phyloP scores from a whole-genome alignment of 2,329 filamentous ascomycete species.

The Penicillium brevicompactum region DNA sequence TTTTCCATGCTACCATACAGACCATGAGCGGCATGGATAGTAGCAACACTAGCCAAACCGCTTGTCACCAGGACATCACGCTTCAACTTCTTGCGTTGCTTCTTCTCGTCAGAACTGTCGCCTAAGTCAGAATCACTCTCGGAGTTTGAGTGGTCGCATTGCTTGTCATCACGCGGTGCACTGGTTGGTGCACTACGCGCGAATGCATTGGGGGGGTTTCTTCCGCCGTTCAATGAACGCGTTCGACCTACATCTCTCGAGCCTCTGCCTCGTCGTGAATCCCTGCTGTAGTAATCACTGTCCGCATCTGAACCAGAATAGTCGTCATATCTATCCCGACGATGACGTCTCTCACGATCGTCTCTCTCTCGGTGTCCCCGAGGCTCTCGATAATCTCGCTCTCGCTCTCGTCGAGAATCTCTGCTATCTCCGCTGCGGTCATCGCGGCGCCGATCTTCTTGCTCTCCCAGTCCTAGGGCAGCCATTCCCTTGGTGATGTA shows the following conservation, averaged over 20 bases:
- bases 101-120: conserved; percentile 64
- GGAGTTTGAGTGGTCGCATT: conserved; percentile 17
- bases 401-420: not conserved
- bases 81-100: conserved; percentile 64
- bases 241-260: conserved; percentile 49
- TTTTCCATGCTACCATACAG: conserved; percentile 66
- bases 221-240: conserved; percentile 28
- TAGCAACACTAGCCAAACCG: conserved; percentile 67
- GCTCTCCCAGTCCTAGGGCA: conserved; percentile 46
- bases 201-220: conserved; percentile 25
- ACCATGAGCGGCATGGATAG: conserved; percentile 68
- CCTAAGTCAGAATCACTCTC: conserved; percentile 55
- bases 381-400: not conserved
- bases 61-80: conserved; percentile 68
- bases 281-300: conserved; percentile 34
- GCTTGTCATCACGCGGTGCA: conserved; percentile 19
- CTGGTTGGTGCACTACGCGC: conserved; percentile 13
- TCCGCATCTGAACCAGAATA: conserved; percentile 43
- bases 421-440: conserved; percentile 18
- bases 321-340: conserved; percentile 31
- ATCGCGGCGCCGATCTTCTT: conserved; percentile 21
- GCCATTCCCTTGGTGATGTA: conserved; percentile 49
- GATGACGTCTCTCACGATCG: conserved; percentile 33
- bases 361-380: conserved; percentile 8
- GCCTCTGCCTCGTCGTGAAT: conserved; percentile 35